These are phyloP conservation scores for Candida sanyaensis DNA, from an alignment of 1,139 yeast species.

Conservation along the genomic window DNA sequence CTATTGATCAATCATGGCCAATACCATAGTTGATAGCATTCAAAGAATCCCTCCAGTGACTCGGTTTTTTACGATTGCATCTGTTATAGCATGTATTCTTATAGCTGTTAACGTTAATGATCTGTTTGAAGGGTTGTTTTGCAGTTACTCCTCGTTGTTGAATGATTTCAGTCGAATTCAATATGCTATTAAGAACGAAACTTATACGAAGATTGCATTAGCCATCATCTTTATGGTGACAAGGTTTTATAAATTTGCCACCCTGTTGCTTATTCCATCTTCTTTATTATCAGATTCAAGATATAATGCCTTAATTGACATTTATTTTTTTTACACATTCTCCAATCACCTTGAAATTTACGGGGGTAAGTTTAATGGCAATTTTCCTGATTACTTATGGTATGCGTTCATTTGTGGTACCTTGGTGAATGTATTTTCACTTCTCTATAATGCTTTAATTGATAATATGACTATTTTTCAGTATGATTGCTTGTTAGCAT, in stretches of 20 bases:
- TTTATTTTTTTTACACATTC: constrained; percentile 58
- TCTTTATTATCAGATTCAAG: constrained; percentile 38
- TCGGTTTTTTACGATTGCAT: constrained; percentile 42
- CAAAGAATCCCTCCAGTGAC: constrained; percentile 49
- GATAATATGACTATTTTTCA: constrained; percentile 20
- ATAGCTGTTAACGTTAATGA: constrained; percentile 14
- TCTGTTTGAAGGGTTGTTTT: constrained; percentile 10
- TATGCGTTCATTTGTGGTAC: constrained; percentile 53
- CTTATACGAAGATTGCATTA: constrained; percentile 5
- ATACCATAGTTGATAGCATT: constrained; percentile 29
- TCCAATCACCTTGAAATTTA: constrained; percentile 53
- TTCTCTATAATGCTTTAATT: constrained; percentile 28
- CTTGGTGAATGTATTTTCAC: constrained; percentile 34
- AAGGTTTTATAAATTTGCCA: constrained; percentile 48
- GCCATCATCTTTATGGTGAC: constrained; percentile 14
- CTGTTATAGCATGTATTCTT: constrained; percentile 33
- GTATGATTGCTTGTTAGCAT: constrained; percentile 47
- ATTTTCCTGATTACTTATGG: constrained; percentile 59
- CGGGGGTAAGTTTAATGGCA: constrained; percentile 52
- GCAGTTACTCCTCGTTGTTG: constrained; percentile 3
- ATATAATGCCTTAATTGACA: constrained; percentile 50
- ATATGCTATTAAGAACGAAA: constrained; percentile 6
- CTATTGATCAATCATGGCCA: constrained; percentile 8
- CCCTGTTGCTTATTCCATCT: constrained; percentile 48
- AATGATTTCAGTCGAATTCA: neutral